Conservation (phyloP, 1,139 yeast genomes). For the Suhomyces yuchorum region DNA sequence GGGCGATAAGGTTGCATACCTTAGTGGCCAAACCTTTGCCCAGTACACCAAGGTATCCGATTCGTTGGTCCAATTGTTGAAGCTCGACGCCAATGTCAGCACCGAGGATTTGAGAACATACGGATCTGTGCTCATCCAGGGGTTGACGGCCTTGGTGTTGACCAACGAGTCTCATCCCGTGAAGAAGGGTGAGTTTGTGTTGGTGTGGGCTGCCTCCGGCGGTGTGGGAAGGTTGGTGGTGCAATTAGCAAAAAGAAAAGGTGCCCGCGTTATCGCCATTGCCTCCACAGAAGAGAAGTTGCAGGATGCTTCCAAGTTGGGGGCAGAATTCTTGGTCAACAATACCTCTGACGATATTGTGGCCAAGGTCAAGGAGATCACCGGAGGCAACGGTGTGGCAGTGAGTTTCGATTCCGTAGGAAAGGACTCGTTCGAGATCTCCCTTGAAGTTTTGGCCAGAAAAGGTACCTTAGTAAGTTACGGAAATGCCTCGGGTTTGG, state of each 20-base stretch:
- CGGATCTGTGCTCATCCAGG: constrained; percentile 69
- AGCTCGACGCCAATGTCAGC: constrained; percentile 49
- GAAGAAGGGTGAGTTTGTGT: constrained; percentile 63
- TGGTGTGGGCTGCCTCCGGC: constrained; percentile 94
- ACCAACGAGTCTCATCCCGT: constrained; percentile 66
- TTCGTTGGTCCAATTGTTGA: constrained; percentile 35
- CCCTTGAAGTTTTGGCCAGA: constrained; percentile 62
- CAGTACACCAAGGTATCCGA: constrained; percentile 62
- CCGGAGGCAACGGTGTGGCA: constrained; percentile 69
- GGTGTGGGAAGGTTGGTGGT: constrained; percentile 78
- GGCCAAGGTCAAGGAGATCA: constrained; percentile 62
- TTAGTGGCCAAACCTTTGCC: constrained; percentile 58
- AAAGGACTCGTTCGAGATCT: constrained; percentile 68
- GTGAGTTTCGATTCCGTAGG: constrained; percentile 84
- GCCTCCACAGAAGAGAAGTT: constrained; percentile 76
- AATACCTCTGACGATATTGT: constrained; percentile 58
- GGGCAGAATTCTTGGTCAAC: constrained; percentile 76
- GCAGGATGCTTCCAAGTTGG: constrained; percentile 59
- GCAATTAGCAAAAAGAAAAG: constrained; percentile 61
- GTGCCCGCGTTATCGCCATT: constrained; percentile 82
- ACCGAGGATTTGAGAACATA: constrained; percentile 53
- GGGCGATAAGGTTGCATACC: constrained; percentile 75
- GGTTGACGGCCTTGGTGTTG: constrained; percentile 76
- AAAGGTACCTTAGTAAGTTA: constrained; percentile 76
- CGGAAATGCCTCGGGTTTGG: constrained; percentile 89